Conservation (phyloP, 257 asterid genomes). For the Nicotiana otophora region DNA sequence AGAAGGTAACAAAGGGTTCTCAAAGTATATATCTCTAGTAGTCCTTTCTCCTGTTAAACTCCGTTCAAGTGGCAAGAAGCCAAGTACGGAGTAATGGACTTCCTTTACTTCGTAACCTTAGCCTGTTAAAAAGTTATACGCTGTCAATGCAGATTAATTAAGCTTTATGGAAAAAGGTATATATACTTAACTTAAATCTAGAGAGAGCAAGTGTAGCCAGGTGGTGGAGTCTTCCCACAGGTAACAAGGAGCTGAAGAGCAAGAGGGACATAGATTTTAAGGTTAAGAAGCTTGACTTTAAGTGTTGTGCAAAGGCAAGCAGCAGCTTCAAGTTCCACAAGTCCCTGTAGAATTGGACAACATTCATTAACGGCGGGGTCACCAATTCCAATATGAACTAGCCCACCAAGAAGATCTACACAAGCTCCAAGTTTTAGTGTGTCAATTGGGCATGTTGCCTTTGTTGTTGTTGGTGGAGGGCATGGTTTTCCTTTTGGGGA, state of each 20-base stretch:
- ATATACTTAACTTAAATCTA: conserved; percentile 23
- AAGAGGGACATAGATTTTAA: conserved; percentile 57
- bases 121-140: too few species aligned
- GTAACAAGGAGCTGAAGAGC: conserved; percentile 75
- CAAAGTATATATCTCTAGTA: too few species aligned
- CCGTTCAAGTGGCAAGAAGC: too few species aligned
- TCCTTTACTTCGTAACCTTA: too few species aligned
- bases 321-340: conserved; percentile 68
- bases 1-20: too few species aligned
- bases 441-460: conserved; percentile 60
- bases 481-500: conserved; percentile 19
- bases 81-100: too few species aligned
- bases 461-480: conserved; percentile 20
- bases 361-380: conserved; percentile 65
- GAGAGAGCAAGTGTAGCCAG: conserved; percentile 84
- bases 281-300: conserved; percentile 56
- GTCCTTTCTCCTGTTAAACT: too few species aligned
- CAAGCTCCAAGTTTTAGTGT: conserved; percentile 77
- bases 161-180: too few species aligned
- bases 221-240: conserved; percentile 83
- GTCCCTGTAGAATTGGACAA: conserved; percentile 69
- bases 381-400: conserved; percentile 62
- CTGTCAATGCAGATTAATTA: too few species aligned
- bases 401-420: conserved; percentile 72
- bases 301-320: conserved; percentile 70